Evolutionary conservation across 2,329 filamentous ascomycete genomes (phyloP).

Genomic region (Saccharata proteae): DNA sequence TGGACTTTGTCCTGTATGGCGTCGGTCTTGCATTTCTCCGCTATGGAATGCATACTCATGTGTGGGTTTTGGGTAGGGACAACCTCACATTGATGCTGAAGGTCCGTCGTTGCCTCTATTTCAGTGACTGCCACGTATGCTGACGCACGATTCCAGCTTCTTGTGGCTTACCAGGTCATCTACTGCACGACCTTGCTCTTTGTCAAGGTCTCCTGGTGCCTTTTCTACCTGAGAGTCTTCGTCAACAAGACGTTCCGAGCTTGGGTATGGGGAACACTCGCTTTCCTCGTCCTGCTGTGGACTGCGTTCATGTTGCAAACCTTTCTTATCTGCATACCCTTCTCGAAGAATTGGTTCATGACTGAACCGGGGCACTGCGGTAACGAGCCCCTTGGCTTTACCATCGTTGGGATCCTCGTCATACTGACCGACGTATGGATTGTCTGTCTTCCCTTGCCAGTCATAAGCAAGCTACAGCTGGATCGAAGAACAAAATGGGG

Average conservation of each 20-base stretch:
- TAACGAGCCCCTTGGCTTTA: slow-evolving; percentile 13
- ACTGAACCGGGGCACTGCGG: slow-evolving; percentile 20
- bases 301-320: slow-evolving; percentile 10
- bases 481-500: slow-evolving; percentile 8
- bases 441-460: slow-evolving; percentile 9
- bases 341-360: slow-evolving; percentile 25
- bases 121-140: no score
- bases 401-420: slow-evolving; percentile 8
- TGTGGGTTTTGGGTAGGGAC: no score
- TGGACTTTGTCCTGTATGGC: no score
- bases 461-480: slow-evolving; percentile 10
- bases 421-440: slow-evolving; percentile 10
- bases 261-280: slow-evolving; percentile 3
- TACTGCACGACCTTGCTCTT: slow-evolving; percentile 3
- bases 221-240: slow-evolving; percentile 6
- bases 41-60: no score
- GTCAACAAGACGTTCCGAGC: neutral
- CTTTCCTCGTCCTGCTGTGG: slow-evolving; percentile 8
- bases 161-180: slow-evolving; percentile 4
- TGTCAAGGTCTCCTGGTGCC: slow-evolving; percentile 5
- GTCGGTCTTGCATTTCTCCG: no score
- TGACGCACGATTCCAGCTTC: slow-evolving; percentile 2
- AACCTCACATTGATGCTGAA: no score
- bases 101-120: no score
- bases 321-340: slow-evolving; percentile 26